Percentiles rank a stretch among this genome's conserved stretches.
These are phyloP conservation scores for Cutaneotrichosporon dermatis DNA, from an alignment of 1,284 basidiomycete genomes.

Conservation along the genomic window DNA sequence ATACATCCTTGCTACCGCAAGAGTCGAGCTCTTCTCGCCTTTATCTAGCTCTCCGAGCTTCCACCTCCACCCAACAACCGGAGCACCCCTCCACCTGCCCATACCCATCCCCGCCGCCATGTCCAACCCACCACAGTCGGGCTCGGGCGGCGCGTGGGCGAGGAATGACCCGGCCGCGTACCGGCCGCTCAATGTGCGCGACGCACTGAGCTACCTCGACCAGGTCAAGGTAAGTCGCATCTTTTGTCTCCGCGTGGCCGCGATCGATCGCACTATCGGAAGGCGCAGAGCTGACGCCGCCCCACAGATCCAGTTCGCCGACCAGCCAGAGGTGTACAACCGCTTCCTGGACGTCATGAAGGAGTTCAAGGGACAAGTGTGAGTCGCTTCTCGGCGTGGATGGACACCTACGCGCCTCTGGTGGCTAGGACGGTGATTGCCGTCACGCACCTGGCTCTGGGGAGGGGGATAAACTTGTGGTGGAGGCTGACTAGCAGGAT, in stretches of 20 bases:
- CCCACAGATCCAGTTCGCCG: conserved; percentile 67
- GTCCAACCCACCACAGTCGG: conserved; percentile 17
- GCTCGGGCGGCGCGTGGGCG: conserved; percentile 14
- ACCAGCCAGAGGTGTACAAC: conserved; percentile 94
- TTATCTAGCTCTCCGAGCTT: background rate
- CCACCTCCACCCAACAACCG: background rate
- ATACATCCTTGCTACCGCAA: no score
- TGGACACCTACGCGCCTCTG: no score
- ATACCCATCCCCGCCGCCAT: conserved; percentile 7
- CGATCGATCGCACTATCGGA: background rate
- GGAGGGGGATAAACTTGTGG: background rate
- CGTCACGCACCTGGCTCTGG: background rate
- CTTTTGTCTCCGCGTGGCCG: background rate
- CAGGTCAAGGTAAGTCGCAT: conserved; percentile 67
- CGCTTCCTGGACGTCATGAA: conserved; percentile 99
- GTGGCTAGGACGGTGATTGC: background rate
- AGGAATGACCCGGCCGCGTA: conserved; percentile 24
- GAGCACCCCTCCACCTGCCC: background rate
- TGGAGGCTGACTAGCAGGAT: conserved; percentile 58
- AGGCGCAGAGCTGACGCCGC: conserved; percentile 4
- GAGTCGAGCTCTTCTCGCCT: background rate
- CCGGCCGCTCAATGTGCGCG: conserved; percentile 54
- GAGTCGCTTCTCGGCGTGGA: conserved; percentile 46
- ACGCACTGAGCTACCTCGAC: conserved; percentile 95
- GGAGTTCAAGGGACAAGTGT: conserved; percentile 94